Evolutionary conservation across 495 filamentous ascomycete genomes (phyloP), one percentile per base, ranked within the genome.

Genomic region (Coniosporium apollinis): DNA sequence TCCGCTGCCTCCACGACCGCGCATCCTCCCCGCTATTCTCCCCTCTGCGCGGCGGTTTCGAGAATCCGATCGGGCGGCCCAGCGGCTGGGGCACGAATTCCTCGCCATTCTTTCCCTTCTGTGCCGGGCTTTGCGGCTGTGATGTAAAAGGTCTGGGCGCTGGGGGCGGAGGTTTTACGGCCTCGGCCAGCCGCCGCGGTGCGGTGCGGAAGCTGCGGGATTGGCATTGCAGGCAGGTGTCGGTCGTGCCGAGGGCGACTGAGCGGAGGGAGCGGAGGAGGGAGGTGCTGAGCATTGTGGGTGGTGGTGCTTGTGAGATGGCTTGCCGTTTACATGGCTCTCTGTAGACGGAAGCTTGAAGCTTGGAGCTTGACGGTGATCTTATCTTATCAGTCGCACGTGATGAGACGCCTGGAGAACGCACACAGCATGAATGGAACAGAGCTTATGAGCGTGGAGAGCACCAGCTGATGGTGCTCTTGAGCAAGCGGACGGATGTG

Each of bases 11-110:
- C 47, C 73, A 57, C 6, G 74, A 66, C 13, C 84, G 73, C 3
- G 31, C 21, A 45, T 93, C 84, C 43, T 79, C 51, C 10, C 84
- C 83, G 10, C 69, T 75, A 51, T 94, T 96, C 49, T 93, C 67
- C 30, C 81, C 84, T 20, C 72, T 61, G 22, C 59, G 41, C 0
- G 89, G 89, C 0, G 82, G 74, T n/a, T 66, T 49, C 5, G 59
- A 52, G 34, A 89, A 67, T 39, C 89, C 89, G 41, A 97, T 81
- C 19, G 89, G 87, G 17, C 82, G 72, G 32, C 69, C 58, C 13
- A 96, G 67, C 15, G 70, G 67, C 35, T 70, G 74, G 15, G 79
- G 82, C 11, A 65, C 69, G 52, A 78, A 79, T 22, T 66, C 51
- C 10, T 66, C 58, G 30, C 74, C 55, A 34, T 62, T 49, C 45